Evolutionary conservation across 108 stramenopile species (phyloP).

Genomic region (Conticribra weissflogii): DNA sequence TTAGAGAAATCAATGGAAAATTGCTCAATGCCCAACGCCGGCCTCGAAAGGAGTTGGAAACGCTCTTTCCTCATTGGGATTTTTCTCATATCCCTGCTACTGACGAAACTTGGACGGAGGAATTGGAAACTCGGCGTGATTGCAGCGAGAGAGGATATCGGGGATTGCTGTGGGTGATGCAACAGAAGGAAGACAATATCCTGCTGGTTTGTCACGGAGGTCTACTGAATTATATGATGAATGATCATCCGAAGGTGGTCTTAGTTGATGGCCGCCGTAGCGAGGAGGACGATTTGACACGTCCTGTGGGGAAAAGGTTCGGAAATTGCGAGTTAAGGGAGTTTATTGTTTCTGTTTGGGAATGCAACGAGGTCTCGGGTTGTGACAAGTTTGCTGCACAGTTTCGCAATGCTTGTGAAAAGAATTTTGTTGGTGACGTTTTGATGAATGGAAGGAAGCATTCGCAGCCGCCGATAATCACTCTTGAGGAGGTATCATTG

Average conservation of each 20-base stretch:
- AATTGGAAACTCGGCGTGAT: conserved; percentile 57
- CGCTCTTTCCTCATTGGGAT: conserved; percentile 70
- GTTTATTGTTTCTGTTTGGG: conserved; percentile 53
- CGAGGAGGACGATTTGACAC: neutral
- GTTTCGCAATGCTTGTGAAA: no score
- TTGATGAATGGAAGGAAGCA: no score
- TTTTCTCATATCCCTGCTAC: conserved; percentile 43
- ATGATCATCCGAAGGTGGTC: conserved; percentile 53
- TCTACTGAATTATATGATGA: conserved; percentile 67
- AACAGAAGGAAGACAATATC: conserved; percentile 56
- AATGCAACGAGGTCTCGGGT: neutral
- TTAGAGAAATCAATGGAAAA: conserved; percentile 82
- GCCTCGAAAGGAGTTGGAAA: conserved; percentile 43
- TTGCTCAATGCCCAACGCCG: conserved; percentile 77
- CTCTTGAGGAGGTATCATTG: no score
- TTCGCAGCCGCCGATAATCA: no score
- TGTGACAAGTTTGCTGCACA: no score
- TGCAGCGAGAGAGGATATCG: conserved; percentile 75
- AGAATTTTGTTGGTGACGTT: no score
- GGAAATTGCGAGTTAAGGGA: conserved; percentile 83
- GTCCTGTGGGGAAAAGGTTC: conserved; percentile 58
- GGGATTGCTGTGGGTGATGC: conserved; percentile 62
- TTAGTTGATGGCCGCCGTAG: conserved; percentile 46
- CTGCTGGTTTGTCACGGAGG: conserved; percentile 76
- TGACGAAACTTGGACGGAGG: conserved; percentile 68